Percentiles rank a stretch among this genome's conserved stretches.
Evolutionary conservation across 1,284 basidiomycete species (phyloP).

Genomic region (Lentinula novae-zelandiae): DNA sequence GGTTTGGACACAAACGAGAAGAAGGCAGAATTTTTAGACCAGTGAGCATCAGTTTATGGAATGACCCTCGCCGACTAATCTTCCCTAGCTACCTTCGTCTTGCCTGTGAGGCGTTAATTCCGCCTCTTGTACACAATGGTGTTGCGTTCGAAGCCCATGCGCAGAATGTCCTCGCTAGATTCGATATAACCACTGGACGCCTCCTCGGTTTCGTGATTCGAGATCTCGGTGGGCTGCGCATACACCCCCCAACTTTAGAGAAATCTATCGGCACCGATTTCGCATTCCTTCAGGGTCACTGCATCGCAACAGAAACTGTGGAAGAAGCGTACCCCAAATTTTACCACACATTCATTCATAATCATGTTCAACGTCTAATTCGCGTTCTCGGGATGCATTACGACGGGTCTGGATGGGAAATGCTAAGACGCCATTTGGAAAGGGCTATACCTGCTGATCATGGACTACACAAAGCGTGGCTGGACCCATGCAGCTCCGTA

Average conservation of each 20-base stretch:
- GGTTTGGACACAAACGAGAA: conserved; percentile 40
- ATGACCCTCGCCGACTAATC: background rate
- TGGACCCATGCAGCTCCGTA: conserved; percentile 30
- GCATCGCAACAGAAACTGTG: conserved; percentile 38
- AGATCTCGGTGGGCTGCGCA: conserved; percentile 48
- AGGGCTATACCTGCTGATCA: conserved; percentile 39
- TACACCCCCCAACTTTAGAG: conserved; percentile 42
- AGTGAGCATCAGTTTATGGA: conserved; percentile 24
- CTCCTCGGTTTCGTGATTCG: conserved; percentile 46
- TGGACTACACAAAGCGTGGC: conserved; percentile 40
- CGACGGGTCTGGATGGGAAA: conserved; percentile 44
- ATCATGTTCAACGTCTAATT: conserved; percentile 49
- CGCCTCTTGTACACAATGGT: conserved; percentile 45
- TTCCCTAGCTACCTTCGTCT: conserved; percentile 39
- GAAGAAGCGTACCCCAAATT: conserved; percentile 49
- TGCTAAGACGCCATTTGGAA: conserved; percentile 39
- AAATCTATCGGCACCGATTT: conserved; percentile 43
- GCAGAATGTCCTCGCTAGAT: conserved; percentile 48
- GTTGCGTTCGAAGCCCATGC: conserved; percentile 54
- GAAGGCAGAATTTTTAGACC: conserved; percentile 38
- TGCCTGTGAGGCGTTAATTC: conserved; percentile 44
- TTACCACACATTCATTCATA: conserved; percentile 53
- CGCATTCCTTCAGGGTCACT: conserved; percentile 45
- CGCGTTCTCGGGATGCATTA: conserved; percentile 45
- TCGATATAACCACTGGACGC: conserved; percentile 34